Base-by-base conservation (phyloP, 371 early-diverging fungal species). In the Entomophthora muscae region DNA sequence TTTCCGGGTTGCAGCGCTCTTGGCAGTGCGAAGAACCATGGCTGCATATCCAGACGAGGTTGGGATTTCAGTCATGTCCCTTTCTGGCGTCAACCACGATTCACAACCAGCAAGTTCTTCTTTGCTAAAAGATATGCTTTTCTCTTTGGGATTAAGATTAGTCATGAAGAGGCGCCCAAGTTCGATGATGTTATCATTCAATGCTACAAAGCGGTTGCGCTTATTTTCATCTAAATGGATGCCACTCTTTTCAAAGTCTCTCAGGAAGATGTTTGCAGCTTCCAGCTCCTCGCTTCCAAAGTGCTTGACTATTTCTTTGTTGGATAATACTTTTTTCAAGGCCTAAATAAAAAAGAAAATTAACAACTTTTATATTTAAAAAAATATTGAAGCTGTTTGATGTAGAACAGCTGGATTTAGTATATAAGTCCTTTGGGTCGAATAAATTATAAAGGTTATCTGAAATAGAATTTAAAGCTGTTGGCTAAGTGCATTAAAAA, bases 161-260 rank as follows among this genome's bases (percentile, higher is more conserved):
- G 78, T 77, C 57, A 84, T 75, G 61, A 95, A 90, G 13, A 76
- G 78, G 21, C 91, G 81, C 12, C 90, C 90, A 0, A 88, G 69
- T 5, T 78, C 78, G 52, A 87, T 84, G 58, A 96, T 91, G 23
- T 75, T 73, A 69, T 93, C 87, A 32, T 91, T 87, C 2, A 96
- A 70, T 17, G 73, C 71, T 0, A 95, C 91, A 77, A 91, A 92
- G 52, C 80, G 72, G 0, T 75, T 70, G 1, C 91, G 83, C 26
- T 83, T 76, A 5, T 69, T 66, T 7, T 75, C 75, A 26, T 86
- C 76, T 65, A 97, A 73, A 69, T 92, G 90, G 62, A 96, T 90
- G 3, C 98, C 96, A 0, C 91, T 88, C 67, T 91, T 88, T 76
- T 95, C 93, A 68, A 97, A 97, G 67, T 97, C 98, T 3, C 81